Conservation (phyloP, 169 alveolate species). For the Plasmodium relictum region DNA sequence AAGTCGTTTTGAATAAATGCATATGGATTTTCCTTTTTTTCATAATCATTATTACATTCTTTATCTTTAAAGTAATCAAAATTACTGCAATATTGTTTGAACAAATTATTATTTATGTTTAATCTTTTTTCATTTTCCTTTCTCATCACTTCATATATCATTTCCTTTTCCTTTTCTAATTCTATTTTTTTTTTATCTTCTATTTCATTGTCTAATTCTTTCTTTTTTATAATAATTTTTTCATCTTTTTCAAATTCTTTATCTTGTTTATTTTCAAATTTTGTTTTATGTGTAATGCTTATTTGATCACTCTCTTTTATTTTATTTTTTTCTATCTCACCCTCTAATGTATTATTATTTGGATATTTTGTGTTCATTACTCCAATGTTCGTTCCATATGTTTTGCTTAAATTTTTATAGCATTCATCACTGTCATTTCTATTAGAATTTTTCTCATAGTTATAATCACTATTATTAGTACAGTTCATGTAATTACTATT, state of each 20-base stretch:
- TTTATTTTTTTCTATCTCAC: not conserved
- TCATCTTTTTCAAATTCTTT: not conserved
- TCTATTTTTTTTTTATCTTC: not conserved
- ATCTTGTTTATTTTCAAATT: not conserved
- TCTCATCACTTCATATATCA: not conserved
- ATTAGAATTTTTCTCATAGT: not conserved
- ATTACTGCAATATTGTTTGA: not conserved
- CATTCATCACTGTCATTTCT: not conserved
- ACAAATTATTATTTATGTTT: not conserved
- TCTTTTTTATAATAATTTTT: not conserved
- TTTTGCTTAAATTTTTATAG: too few species aligned
- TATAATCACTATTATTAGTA: not conserved
- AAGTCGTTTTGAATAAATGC: not conserved
- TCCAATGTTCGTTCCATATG: not conserved
- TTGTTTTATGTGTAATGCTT: not conserved
- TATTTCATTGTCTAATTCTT: not conserved
- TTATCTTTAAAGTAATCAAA: constrained; percentile 3
- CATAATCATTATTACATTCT: not conserved
- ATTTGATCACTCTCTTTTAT: not conserved
- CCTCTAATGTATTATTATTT: not conserved
- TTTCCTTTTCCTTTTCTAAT: not conserved
- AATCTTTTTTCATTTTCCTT: not conserved
- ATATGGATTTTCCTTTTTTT: not conserved
- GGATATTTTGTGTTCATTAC: not conserved
- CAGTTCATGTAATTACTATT: not conserved